A percentile compares a stretch with the other conserved stretches of the same genome.
These are phyloP conservation scores for Bidens hawaiensis DNA, from an alignment of 140 eudicot genomes.

Conservation along the genomic window DNA sequence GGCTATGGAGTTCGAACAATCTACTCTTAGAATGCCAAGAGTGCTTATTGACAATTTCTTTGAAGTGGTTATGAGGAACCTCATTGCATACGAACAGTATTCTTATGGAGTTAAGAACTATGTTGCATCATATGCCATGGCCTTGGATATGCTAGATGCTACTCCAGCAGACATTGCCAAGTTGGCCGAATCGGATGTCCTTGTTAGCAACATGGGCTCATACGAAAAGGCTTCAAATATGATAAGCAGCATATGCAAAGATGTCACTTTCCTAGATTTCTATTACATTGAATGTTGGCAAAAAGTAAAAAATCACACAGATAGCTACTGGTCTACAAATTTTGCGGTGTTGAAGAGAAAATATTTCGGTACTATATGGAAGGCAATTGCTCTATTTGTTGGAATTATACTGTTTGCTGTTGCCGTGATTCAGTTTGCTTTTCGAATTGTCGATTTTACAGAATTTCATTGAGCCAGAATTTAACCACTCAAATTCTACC, in stretches of 20 bases:
- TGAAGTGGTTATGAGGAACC: constrained; percentile 11
- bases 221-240: too few relatives aligned
- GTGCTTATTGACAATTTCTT: constrained; percentile 7
- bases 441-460: not conserved
- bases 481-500: too few relatives aligned
- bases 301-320: not conserved
- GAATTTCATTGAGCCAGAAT: not conserved
- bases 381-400: not conserved
- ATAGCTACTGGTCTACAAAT: constrained; percentile 12
- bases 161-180: too few relatives aligned
- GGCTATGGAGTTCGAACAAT: constrained; percentile 6
- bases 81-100: too few relatives aligned
- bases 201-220: constrained; percentile 11
- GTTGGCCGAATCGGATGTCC: constrained; percentile 11
- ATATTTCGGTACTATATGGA: not conserved
- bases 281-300: constrained; percentile 1
- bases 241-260: too few relatives aligned
- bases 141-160: too few relatives aligned
- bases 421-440: not conserved
- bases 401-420: not conserved
- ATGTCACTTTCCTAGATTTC: constrained; percentile 1
- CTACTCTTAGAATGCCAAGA: not conserved
- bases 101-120: too few relatives aligned
- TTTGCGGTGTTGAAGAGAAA: not conserved
- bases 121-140: too few relatives aligned